Evolutionary conservation across 257 asterid species (phyloP), one percentile per base, ranked within the genome.

Genomic region (Nyctanthes arbortristis): DNA sequence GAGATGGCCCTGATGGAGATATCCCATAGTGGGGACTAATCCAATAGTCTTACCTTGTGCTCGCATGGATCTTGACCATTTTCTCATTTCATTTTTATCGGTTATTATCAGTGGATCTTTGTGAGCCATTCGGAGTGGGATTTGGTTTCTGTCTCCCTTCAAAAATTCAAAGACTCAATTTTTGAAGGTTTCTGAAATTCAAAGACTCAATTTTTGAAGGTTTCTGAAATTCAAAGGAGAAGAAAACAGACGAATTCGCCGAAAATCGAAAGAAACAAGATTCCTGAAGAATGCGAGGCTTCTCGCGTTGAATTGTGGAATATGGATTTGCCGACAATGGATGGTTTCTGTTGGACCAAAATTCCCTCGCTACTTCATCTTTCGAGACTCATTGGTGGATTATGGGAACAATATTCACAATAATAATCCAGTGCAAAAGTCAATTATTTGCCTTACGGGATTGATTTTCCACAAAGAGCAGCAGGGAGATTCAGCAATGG

Each of bases 21-120:
- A 94, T 0, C 97, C 99, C 99, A 87, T 94, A 10, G 99, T 89
- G 45, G 99, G 97, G 34, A 89, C 97, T 45, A 91, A 81, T 52
- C 89, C 99, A 22, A 93, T 86, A 25, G 84, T 77, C 72, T 78
- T 82, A 30, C 90, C 89, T 72, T 78, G 76, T 14, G 90, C 84
- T 72, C 95, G 79, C 66, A 40, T 77, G 35, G 77, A 68, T 64
- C 97, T 83, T 13, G 97, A 87, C 97, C 99, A 93, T n/a, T 70
- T 67, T 67, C 97, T 72, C 99, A 91, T 93, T 65, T 78, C 73
- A 60, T 82, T 85, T 69, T 89, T 93, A 27, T 72, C 85, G 7
- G 78, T 76, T 65, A 93, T 89, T 71, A 91, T 78, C 71, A 84
- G 43, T 29, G 90, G 88, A 33, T 83, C 85, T 77, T 79, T 71